Evolutionary conservation across 2,329 filamentous ascomycete genomes (phyloP).

Genomic region (Helotiales sp.): DNA sequence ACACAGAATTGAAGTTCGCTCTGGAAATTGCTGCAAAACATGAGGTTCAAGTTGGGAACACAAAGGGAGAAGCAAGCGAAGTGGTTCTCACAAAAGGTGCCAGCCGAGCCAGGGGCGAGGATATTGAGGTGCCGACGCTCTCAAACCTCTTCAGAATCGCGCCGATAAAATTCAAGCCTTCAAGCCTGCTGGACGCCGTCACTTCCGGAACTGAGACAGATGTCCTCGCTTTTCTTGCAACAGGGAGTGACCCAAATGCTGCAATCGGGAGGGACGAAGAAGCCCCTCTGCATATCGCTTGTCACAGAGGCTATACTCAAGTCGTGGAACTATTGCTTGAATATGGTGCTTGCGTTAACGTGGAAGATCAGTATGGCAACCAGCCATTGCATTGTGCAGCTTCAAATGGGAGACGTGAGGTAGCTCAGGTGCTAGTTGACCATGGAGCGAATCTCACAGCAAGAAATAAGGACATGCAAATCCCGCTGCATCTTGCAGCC

Average conservation of each 20-base stretch:
- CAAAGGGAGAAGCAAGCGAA: neutral
- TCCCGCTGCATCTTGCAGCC: conserved; percentile 14
- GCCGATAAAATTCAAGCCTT: neutral
- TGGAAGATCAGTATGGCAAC: neutral
- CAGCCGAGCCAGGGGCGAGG: neutral
- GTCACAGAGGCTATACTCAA: neutral
- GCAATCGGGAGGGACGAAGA: neutral
- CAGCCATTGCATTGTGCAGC: conserved; percentile 12
- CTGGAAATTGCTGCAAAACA: neutral
- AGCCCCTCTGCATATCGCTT: conserved; percentile 14
- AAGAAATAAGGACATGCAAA: conserved; percentile 11
- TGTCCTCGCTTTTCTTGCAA: neutral
- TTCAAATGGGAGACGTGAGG: neutral
- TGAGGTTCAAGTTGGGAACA: neutral
- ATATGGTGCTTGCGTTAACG: neutral
- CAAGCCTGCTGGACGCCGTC: neutral
- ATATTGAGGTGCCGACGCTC: neutral
- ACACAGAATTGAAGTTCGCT: conserved; percentile 1
- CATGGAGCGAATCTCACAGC: conserved; percentile 3
- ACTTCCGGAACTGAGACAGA: neutral
- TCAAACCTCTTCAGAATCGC: neutral
- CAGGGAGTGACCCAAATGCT: neutral
- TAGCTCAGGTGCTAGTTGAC: conserved; percentile 1
- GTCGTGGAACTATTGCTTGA: conserved; percentile 7
- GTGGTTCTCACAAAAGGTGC: neutral